Evolutionary conservation across 129 eudicot species (phyloP), one percentile per base, ranked within the genome.

Genomic region (Saussurea involucrata): DNA sequence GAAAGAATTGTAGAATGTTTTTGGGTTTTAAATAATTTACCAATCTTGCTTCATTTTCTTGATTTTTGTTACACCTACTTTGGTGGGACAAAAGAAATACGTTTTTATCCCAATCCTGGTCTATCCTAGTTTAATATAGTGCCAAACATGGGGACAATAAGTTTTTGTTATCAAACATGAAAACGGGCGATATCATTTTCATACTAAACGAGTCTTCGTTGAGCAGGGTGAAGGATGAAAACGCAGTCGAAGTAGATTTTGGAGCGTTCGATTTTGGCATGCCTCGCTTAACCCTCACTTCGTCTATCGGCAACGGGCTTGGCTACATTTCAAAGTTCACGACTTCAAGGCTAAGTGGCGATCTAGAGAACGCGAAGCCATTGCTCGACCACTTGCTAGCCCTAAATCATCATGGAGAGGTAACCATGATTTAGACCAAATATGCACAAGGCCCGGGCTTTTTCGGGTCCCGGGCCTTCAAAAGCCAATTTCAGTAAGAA

Each of bases 231-330:
- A 88, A 86, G 18, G 95, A 90, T 71, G 95, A 92, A 68, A 88
- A 90, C 74, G 85, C 92, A 31, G 66, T 95, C 63, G 96, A 95
- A 76, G 74, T 95, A 1, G 99, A 95, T 78, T 92, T 95, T 67
- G 96, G 93, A 81, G 96, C 97, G 22, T 84, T 88, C 20, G 96
- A 92, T 32, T 78, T 75, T 21, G 55, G 69, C 68, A 82, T 74
- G 49, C 96, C 95, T 8, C 78, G 82, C 18, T 80, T 92, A 71
- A 72, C 87, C 64, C 86, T 95, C 66, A 80, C 97, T 27, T 86
- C 96, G 21, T 95, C 96, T 8, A 88, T 95, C 66, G 97, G 99
- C 25, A 88, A 92, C 28, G 99, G 99, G 65, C 36, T 90, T 18
- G 58, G 63, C 68, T 89, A 81, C 78, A 75, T 95, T 22, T 84